A percentile compares a stretch with the other conserved stretches of the same genome.
phyloP scores from a whole-genome alignment of 805 yeast species.

The Teunomyces kruisii region DNA sequence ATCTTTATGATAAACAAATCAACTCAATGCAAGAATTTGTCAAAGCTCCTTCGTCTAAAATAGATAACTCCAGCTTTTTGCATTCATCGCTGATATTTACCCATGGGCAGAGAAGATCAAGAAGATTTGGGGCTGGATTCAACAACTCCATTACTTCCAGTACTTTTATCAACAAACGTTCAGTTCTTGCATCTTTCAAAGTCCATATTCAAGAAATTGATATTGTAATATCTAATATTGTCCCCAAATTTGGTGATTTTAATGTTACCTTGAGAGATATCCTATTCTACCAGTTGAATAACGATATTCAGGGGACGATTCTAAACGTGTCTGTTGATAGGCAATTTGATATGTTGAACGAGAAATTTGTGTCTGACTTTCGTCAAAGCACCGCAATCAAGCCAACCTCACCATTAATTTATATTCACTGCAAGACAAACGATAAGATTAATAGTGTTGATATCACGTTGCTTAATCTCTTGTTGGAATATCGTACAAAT shows the following conservation, averaged over 20 bases:
- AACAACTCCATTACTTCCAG: constrained; percentile 4
- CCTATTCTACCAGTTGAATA: constrained; percentile 17
- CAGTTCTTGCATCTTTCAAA: constrained; percentile 43
- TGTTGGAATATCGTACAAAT: constrained; percentile 57
- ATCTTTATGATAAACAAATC: constrained; percentile 2
- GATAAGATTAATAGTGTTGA: constrained; percentile 37
- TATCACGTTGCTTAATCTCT: constrained; percentile 46
- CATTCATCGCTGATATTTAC: not conserved
- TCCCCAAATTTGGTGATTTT: constrained; percentile 28
- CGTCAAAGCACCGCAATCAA: constrained; percentile 10
- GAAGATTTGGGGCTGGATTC: constrained; percentile 14
- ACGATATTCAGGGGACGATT: constrained; percentile 24
- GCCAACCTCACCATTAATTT: constrained; percentile 21
- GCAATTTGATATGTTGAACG: constrained; percentile 1
- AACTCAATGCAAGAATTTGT: constrained; percentile 16
- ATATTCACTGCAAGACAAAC: constrained; percentile 17
- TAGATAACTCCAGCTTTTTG: not conserved
- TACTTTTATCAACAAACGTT: constrained; percentile 22
- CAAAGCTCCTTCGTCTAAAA: not conserved
- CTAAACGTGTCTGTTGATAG: constrained; percentile 17
- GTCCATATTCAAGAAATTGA: constrained; percentile 17
- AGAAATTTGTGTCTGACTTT: constrained; percentile 19
- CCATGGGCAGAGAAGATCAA: constrained; percentile 13
- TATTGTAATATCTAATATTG: constrained; percentile 16
- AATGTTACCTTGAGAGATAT: constrained; percentile 13